phyloP scores from a whole-genome alignment of 192 early-diverging fungal species.

The Coemansia sp. region DNA sequence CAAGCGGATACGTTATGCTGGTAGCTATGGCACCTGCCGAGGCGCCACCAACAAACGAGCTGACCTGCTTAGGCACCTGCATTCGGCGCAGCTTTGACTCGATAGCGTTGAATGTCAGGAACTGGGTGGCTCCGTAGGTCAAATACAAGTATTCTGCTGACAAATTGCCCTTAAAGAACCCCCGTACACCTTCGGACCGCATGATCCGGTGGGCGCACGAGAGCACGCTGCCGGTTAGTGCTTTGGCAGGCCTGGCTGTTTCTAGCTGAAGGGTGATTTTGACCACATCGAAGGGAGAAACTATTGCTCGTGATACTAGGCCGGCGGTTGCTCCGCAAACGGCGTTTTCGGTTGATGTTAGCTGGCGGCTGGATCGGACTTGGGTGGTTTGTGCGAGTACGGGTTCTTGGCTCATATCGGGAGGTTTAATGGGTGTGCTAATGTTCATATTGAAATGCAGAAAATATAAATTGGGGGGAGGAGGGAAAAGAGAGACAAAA shows the following conservation, averaged over 20 bases:
- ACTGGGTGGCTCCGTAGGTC: slow-evolving; percentile 85
- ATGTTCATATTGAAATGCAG: too few species aligned
- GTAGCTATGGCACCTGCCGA: slow-evolving; percentile 80
- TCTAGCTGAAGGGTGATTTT: slow-evolving; percentile 78
- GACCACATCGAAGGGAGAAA: slow-evolving; percentile 91
- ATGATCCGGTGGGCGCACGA: slow-evolving; percentile 69
- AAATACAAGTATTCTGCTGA: slow-evolving; percentile 92
- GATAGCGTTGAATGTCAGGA: slow-evolving; percentile 68
- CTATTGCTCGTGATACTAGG: slow-evolving; percentile 63
- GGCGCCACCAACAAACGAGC: slow-evolving; percentile 74
- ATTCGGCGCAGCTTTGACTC: slow-evolving; percentile 25
- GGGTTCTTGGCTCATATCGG: too few species aligned
- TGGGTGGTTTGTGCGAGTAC: slow-evolving; percentile 33
- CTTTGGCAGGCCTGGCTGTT: slow-evolving; percentile 7
- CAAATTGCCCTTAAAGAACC: slow-evolving; percentile 91
- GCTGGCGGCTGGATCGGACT: slow-evolving; percentile 16
- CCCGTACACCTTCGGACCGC: slow-evolving; percentile 77
- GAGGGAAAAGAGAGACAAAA: not conserved
- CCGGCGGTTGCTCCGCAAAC: slow-evolving; percentile 51
- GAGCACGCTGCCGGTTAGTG: slow-evolving; percentile 58
- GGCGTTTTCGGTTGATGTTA: slow-evolving; percentile 31
- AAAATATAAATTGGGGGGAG: not conserved
- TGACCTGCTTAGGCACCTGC: slow-evolving; percentile 27
- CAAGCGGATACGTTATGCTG: slow-evolving; percentile 86
- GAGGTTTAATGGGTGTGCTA: too few species aligned